phyloP scores from a whole-genome alignment of 108 stramenopile species.

The Bacterosira constricta region DNA sequence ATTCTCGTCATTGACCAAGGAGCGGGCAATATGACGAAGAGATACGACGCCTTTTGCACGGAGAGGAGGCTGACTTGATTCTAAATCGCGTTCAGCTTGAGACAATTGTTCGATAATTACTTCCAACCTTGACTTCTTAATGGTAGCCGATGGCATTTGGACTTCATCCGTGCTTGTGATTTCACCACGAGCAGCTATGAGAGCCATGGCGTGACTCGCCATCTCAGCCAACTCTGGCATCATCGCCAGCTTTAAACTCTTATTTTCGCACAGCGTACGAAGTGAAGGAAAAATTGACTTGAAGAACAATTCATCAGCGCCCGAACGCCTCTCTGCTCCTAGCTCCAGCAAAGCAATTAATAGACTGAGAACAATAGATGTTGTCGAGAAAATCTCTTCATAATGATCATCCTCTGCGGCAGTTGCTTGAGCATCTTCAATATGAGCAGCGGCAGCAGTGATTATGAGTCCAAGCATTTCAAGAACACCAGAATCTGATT shows the following conservation, averaged over 20 bases:
- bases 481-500: conserved; percentile 40
- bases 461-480: conserved; percentile 31
- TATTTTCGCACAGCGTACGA: conserved; percentile 12
- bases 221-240: conserved; percentile 70
- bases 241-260: conserved; percentile 1
- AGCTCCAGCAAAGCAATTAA: conserved; percentile 78
- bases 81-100: conserved; percentile 59
- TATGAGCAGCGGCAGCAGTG: conserved; percentile 30
- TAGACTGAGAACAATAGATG: conserved; percentile 70
- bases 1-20: conserved; percentile 26
- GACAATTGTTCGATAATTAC: conserved; percentile 28
- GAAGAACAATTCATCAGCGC: conserved; percentile 57
- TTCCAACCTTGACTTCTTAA: conserved; percentile 14
- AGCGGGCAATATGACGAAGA: conserved; percentile 67
- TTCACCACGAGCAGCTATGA: conserved; percentile 59
- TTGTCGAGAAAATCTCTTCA: conserved; percentile 59
- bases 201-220: conserved; percentile 78
- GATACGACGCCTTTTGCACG: conserved; percentile 76
- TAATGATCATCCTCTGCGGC: background rate
- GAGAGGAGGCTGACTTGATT: conserved; percentile 74
- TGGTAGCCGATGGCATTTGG: background rate
- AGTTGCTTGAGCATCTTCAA: background rate
- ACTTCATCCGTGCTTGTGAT: background rate
- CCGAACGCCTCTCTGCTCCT: conserved; percentile 59
- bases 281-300: conserved; percentile 56